Percentiles rank a stretch among this genome's conserved stretches.
phyloP scores from a whole-genome alignment of 108 stramenopile genomes.

The Cyclotella baltica region DNA sequence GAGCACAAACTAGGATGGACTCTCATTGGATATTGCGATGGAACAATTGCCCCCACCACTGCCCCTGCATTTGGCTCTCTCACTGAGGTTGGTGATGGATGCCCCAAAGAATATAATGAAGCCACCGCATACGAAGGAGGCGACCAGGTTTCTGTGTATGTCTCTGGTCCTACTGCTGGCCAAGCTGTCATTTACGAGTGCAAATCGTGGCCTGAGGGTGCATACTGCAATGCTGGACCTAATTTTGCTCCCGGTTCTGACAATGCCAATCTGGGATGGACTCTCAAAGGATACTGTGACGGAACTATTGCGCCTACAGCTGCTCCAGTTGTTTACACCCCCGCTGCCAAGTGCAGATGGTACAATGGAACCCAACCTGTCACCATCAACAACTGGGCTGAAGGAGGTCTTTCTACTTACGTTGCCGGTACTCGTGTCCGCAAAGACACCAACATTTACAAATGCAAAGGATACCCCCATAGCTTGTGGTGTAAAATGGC shows the following conservation, averaged over 20 bases:
- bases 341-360: not conserved
- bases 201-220: not conserved
- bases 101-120: no score
- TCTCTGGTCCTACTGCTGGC: not conserved
- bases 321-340: slow-evolving; percentile 1
- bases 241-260: not conserved
- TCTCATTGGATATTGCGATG: no score
- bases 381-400: slow-evolving; percentile 1
- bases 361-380: not conserved
- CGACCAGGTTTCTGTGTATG: slow-evolving; percentile 1
- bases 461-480: slow-evolving; percentile 9
- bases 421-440: slow-evolving; percentile 1
- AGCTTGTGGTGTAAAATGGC: slow-evolving; percentile 10
- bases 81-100: no score
- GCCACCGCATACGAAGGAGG: no score
- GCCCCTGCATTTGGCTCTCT: no score
- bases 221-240: slow-evolving; percentile 17
- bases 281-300: slow-evolving; percentile 2
- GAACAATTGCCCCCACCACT: no score
- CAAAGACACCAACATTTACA: not conserved
- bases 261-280: slow-evolving; percentile 12
- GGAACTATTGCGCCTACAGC: slow-evolving; percentile 1
- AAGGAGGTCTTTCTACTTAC: not conserved
- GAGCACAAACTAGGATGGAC: no score
- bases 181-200: not conserved